phyloP scores from a whole-genome alignment of 805 yeast species.

The Pichia insulana region DNA sequence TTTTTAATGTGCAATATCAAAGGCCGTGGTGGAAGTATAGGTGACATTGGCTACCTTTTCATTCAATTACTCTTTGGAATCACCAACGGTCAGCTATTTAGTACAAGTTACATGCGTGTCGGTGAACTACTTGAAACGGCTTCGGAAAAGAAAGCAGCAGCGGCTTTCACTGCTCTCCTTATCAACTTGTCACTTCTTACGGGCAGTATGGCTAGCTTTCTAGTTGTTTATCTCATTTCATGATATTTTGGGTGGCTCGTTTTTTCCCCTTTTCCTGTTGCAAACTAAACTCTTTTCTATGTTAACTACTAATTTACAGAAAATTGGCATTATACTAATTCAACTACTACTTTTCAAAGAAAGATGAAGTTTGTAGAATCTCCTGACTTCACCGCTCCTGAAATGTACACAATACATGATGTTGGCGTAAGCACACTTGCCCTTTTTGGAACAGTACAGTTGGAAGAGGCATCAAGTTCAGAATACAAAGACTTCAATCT shows the following conservation, averaged over 20 bases:
- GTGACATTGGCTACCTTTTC: constrained; percentile 59
- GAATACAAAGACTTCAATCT: too few species aligned
- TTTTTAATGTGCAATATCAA: constrained; percentile 61
- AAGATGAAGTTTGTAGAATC: too few species aligned
- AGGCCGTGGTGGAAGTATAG: constrained; percentile 28
- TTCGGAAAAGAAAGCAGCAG: constrained; percentile 78
- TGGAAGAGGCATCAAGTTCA: too few species aligned
- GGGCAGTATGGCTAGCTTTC: constrained; percentile 73
- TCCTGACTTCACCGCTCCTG: too few species aligned
- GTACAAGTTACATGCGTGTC: constrained; percentile 51
- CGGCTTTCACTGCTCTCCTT: constrained; percentile 81
- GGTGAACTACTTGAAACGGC: constrained; percentile 31
- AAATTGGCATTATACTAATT: too few species aligned
- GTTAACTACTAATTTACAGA: too few species aligned
- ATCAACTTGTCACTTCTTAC: constrained; percentile 68
- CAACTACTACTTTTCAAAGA: too few species aligned
- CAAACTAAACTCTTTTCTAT: too few species aligned
- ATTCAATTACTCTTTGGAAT: constrained; percentile 76
- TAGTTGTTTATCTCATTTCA: constrained; percentile 32
- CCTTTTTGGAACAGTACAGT: too few species aligned
- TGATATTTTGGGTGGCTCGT: neutral
- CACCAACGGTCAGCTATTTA: constrained; percentile 78
- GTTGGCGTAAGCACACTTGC: too few species aligned
- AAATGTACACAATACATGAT: too few species aligned
- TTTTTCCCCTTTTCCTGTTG: too few species aligned